Evolutionary conservation across 1,284 basidiomycete genomes (phyloP).

Genomic region (Boletus putidus): DNA sequence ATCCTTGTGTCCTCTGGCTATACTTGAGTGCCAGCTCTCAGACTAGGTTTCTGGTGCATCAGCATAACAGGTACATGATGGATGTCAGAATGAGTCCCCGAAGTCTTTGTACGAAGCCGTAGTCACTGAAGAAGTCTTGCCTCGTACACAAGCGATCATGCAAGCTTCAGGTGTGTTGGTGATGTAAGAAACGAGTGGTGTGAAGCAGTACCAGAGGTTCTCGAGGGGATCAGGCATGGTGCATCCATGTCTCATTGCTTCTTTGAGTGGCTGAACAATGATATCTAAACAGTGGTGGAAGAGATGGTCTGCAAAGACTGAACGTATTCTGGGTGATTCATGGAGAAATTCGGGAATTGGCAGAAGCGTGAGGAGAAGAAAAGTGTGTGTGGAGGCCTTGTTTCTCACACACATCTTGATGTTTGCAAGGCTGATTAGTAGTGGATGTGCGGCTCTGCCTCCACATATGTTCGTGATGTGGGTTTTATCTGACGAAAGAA

Average conservation of each 20-base stretch:
- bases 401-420: constrained; percentile 32
- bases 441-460: constrained; percentile 30
- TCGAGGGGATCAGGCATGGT: constrained; percentile 33
- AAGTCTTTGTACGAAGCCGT: constrained; percentile 2
- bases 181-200: constrained; percentile 1
- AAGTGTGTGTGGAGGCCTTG: constrained; percentile 35
- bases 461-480: constrained; percentile 28
- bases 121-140: constrained; percentile 4
- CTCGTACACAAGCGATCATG: not conserved
- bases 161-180: constrained; percentile 1
- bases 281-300: constrained; percentile 37
- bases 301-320: constrained; percentile 17
- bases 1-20: too few species aligned
- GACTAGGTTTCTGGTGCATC: too few species aligned
- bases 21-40: too few species aligned
- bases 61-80: not conserved
- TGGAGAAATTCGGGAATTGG: constrained; percentile 35
- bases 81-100: constrained; percentile 19
- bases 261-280: constrained; percentile 34
- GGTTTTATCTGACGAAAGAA: constrained; percentile 39
- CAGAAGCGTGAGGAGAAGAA: constrained; percentile 34
- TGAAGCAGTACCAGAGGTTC: constrained; percentile 1
- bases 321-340: not conserved
- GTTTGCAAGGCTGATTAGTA: constrained; percentile 39
- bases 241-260: constrained; percentile 9